Evolutionary conservation across 306 rosid genomes (phyloP).

Genomic region (Vachellia collinsii): DNA sequence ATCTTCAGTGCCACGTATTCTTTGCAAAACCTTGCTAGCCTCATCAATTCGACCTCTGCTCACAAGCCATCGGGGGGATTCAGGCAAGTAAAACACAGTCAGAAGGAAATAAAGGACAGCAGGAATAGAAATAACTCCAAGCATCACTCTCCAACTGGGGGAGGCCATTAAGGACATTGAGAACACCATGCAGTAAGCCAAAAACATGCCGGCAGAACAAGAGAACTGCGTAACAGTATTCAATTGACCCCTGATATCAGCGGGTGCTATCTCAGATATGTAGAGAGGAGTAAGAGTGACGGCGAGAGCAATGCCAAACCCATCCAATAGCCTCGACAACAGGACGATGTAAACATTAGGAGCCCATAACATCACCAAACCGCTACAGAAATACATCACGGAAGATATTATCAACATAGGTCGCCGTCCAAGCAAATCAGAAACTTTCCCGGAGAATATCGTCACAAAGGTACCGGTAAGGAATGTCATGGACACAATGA

Average conservation of each 20-base stretch:
- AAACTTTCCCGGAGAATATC: conserved; percentile 77
- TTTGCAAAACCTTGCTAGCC: conserved; percentile 76
- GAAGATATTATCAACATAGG: conserved; percentile 81
- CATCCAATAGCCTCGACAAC: conserved; percentile 73
- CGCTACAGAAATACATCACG: conserved; percentile 62
- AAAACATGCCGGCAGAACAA: conserved; percentile 89
- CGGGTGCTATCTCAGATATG: conserved; percentile 93
- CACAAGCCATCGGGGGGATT: conserved; percentile 97
- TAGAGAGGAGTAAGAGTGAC: conserved; percentile 79
- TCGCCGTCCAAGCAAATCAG: conserved; percentile 89
- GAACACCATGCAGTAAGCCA: conserved; percentile 84
- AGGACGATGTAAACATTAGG: conserved; percentile 75
- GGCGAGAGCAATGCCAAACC: conserved; percentile 80
- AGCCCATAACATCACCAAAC: conserved; percentile 77
- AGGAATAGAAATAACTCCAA: conserved; percentile 75
- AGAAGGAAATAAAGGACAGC: conserved; percentile 68
- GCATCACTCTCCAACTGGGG: conserved; percentile 91
- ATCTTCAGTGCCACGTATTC: conserved; percentile 80
- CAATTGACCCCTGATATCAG: conserved; percentile 89
- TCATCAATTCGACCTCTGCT: conserved; percentile 85
- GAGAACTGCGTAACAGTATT: conserved; percentile 86
- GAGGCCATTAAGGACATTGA: conserved; percentile 68
- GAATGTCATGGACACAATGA: conserved; percentile 87
- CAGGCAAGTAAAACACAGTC: conserved; percentile 78
- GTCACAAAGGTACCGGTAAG: conserved; percentile 86